These are phyloP conservation scores for Xylaria multiplex DNA, from an alignment of 2,329 filamentous ascomycete genomes.

Conservation along the genomic window DNA sequence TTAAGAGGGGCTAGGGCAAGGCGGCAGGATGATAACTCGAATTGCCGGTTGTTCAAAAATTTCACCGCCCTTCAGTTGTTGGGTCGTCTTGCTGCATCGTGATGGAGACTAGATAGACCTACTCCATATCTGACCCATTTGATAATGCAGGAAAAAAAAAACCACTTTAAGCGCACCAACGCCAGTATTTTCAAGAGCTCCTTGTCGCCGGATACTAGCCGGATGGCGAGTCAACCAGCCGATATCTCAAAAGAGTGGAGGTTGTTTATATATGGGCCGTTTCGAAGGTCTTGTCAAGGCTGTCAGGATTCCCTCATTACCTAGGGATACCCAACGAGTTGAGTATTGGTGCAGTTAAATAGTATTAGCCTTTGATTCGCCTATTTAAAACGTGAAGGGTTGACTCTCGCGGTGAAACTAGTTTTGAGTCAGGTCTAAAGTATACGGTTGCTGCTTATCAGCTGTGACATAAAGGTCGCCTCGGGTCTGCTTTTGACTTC, in stretches of 20 bases:
- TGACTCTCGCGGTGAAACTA: background rate
- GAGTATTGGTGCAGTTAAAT: background rate
- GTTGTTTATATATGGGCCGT: conserved; percentile 1
- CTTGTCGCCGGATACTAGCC: background rate
- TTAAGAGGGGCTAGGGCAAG: background rate
- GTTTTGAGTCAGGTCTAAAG: background rate
- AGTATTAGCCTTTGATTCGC: background rate
- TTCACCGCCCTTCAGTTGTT: conserved; percentile 8
- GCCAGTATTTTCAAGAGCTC: conserved; percentile 1
- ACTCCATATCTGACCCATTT: conserved; percentile 24
- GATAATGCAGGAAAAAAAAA: conserved; percentile 27
- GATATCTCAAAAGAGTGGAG: background rate
- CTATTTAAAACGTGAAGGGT: background rate
- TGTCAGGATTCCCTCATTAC: background rate
- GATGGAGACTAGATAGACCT: conserved; percentile 21
- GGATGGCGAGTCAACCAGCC: background rate
- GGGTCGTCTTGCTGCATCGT: conserved; percentile 21
- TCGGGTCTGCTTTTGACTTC: background rate
- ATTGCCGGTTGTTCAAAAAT: conserved; percentile 3
- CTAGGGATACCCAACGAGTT: background rate
- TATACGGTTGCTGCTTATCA: background rate
- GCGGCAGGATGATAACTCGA: background rate
- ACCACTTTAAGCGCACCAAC: background rate
- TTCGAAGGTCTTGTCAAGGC: background rate
- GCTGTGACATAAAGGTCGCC: background rate